Base-by-base conservation (phyloP, 2,329 filamentous ascomycete species). In the Colletotrichum abscissum region DNA sequence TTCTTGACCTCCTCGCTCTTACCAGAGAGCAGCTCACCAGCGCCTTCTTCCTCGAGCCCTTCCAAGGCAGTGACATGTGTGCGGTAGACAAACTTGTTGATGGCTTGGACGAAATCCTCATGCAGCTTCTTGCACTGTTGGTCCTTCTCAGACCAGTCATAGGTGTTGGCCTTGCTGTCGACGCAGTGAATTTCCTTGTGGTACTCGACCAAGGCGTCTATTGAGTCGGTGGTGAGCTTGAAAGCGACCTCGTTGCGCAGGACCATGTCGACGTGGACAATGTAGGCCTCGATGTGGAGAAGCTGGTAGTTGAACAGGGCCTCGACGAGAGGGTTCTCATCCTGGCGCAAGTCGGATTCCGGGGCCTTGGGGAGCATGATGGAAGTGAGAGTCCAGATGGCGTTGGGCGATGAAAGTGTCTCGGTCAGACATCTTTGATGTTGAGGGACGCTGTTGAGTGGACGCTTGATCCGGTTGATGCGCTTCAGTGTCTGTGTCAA, bases 231-330 rank as follows among this genome's bases (percentile, higher is more conserved):
- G 28, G 95, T 98, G 80, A 99, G 90, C 90, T 99, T 99, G 90
- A 95, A 98, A 77, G 95, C 97, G 80, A 99, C 95, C 87, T 98
- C 97, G 82, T 97, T 97, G 84, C 95, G 93, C 79, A 97, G 91
- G 73, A 99, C 96, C 95, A 98, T 98, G 87, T 99, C 97, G 84
- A 99, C 95, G 84, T 98, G 96, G 74, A 99, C 97, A 78, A 98
- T 96, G 83, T 99, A 99, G 65, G 97, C 97, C 86, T 98, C 95
- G 78, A 98, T 87, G 82, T 98, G 95, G 80, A 98, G 88, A 81
- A 98, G 90, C 86, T 97, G 93, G 84, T 96, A 97, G 89, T 97
- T 97, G 89, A 94, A 95, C 75, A 98, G 86, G 76, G 94, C 94
- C 85, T 98, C 95, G 77, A 96, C 88, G 76, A 97, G 87, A 58